Evolutionary conservation across 2,329 filamentous ascomycete genomes (phyloP).

Genomic region (Stagonosporopsis vannaccii): DNA sequence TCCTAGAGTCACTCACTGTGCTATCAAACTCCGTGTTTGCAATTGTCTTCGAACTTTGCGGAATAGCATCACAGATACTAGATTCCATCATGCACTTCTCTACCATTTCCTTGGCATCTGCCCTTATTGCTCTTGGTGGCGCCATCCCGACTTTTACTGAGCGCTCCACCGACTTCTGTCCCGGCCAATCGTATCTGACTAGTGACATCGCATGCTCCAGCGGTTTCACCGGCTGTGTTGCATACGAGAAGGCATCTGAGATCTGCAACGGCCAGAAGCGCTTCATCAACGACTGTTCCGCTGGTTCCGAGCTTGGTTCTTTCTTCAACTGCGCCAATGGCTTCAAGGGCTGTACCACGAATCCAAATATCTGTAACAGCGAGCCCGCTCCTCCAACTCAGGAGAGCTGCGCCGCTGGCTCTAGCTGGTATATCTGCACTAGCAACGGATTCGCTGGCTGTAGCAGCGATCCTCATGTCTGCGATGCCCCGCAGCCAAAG

Average conservation of each 20-base stretch:
- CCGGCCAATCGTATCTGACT: not conserved
- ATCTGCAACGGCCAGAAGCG: not conserved
- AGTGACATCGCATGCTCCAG: not conserved
- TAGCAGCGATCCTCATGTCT: not conserved
- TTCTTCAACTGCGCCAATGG: conserved; percentile 1
- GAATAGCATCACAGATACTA: too few species aligned
- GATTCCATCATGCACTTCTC: not conserved
- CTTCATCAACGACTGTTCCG: not conserved
- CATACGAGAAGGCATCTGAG: not conserved
- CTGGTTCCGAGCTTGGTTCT: not conserved
- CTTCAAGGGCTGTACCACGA: not conserved
- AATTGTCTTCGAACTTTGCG: too few species aligned
- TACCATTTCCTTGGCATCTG: not conserved
- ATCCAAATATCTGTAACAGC: not conserved
- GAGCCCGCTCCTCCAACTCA: not conserved
- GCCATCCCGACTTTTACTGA: not conserved
- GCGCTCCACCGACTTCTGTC: not conserved
- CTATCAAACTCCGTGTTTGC: not conserved
- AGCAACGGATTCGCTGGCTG: not conserved
- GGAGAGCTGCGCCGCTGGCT: not conserved
- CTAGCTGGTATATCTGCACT: not conserved
- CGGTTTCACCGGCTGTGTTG: not conserved
- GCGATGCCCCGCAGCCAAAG: not conserved
- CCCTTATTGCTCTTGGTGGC: not conserved
- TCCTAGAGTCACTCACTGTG: not conserved